A percentile compares a stretch with the other conserved stretches of the same genome.
phyloP scores from a whole-genome alignment of 805 yeast species.

The Komagataella phaffii region DNA sequence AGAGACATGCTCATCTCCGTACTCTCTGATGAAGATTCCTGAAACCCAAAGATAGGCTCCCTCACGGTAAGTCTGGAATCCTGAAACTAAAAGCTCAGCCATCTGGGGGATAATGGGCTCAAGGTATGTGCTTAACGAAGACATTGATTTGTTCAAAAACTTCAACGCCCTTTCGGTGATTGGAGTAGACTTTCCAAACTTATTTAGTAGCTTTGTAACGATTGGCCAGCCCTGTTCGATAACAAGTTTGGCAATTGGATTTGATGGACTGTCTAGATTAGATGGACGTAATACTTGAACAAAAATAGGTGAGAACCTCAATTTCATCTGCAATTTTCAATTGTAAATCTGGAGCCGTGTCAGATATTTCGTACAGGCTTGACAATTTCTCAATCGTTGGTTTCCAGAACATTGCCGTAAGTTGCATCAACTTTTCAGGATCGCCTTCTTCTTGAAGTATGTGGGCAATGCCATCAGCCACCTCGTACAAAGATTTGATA shows the following conservation, averaged over 20 bases:
- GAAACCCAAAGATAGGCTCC: conserved; percentile 90
- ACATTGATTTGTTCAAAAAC: conserved; percentile 50
- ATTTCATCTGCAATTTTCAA: conserved; percentile 55
- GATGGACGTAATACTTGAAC: conserved; percentile 40
- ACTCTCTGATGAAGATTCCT: conserved; percentile 69
- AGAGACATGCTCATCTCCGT: conserved; percentile 29
- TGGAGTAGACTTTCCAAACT: conserved; percentile 42
- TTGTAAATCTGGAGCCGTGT: neutral
- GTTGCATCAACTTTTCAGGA: conserved; percentile 32
- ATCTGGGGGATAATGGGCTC: conserved; percentile 48
- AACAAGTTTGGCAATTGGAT: conserved; percentile 40
- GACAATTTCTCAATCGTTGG: conserved; percentile 43
- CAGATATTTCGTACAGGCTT: conserved; percentile 14
- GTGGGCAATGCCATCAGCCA: conserved; percentile 83
- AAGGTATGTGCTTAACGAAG: conserved; percentile 43
- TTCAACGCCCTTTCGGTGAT: conserved; percentile 70
- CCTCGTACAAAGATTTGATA: conserved; percentile 56
- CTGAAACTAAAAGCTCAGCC: conserved; percentile 52
- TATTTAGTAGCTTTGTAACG: conserved; percentile 29
- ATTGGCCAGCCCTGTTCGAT: conserved; percentile 49
- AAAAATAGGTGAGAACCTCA: conserved; percentile 53
- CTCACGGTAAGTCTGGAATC: conserved; percentile 52
- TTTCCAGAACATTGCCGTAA: conserved; percentile 48
- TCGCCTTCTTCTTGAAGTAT: conserved; percentile 52
- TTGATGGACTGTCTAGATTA: conserved; percentile 20